A percentile compares a stretch with the other conserved stretches of the same genome.
phyloP scores from a whole-genome alignment of 768 basidiomycete genomes.

The Hericium coralloides region DNA sequence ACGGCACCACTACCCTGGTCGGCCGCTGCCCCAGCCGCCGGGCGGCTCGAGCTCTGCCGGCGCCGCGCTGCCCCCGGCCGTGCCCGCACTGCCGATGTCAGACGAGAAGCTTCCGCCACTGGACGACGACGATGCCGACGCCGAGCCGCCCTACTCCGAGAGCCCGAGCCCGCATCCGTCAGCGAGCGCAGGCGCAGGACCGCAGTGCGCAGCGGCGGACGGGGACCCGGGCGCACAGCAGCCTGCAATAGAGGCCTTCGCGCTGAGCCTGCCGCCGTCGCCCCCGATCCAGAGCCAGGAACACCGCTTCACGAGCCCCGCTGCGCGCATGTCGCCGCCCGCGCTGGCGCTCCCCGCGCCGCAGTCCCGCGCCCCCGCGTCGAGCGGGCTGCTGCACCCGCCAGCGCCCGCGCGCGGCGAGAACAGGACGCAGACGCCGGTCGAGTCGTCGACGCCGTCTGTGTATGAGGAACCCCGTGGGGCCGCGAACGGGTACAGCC shows the following conservation, averaged over 20 bases:
- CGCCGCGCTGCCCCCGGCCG: constrained; percentile 8
- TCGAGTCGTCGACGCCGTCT: background rate
- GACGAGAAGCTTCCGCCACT: background rate
- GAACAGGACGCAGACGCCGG: background rate
- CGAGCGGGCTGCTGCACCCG: too few species aligned
- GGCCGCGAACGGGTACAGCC: background rate
- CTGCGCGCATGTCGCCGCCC: background rate
- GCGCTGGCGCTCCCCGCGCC: background rate
- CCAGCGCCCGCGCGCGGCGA: too few species aligned
- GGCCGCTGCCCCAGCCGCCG: constrained; percentile 13
- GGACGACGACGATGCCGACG: too few species aligned
- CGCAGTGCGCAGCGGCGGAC: too few species aligned
- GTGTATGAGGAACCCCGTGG: background rate
- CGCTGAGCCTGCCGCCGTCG: background rate
- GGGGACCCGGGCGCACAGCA: too few species aligned
- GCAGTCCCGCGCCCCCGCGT: background rate
- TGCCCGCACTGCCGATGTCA: background rate
- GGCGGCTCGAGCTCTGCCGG: constrained; percentile 1
- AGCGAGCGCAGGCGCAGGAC: too few species aligned
- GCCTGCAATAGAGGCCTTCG: background rate
- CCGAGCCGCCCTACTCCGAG: too few species aligned
- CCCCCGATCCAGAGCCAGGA: background rate
- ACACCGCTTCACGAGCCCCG: too few species aligned
- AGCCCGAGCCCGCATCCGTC: too few species aligned
- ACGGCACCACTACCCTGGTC: constrained; percentile 9